phyloP scores from a whole-genome alignment of 148 eudicot species.

The Fagopyrum tataricum region DNA sequence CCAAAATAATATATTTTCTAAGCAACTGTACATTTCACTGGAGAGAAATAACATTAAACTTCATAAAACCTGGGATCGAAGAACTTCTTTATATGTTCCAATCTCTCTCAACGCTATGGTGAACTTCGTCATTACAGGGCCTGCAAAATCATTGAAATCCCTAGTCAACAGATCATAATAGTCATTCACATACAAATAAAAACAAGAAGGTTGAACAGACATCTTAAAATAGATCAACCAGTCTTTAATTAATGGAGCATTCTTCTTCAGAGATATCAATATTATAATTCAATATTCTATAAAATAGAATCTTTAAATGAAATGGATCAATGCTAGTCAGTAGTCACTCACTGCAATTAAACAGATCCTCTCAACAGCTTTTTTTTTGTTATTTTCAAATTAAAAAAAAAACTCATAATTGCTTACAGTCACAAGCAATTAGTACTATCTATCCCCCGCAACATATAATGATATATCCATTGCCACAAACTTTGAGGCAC shows the following conservation, averaged over 20 bases:
- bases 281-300: not conserved
- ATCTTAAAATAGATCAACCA: not conserved
- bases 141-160: conserved; percentile 28
- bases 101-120: conserved; percentile 97
- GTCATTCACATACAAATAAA: not conserved
- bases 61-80: conserved; percentile 76
- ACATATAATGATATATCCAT: not conserved
- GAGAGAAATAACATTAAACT: not conserved
- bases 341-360: not conserved
- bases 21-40: not conserved
- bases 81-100: conserved; percentile 97
- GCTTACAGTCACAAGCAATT: not conserved
- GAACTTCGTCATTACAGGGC: conserved; percentile 98
- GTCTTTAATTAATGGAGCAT: not conserved
- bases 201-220: not conserved
- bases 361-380: not conserved
- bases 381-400: not conserved
- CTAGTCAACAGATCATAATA: conserved; percentile 12
- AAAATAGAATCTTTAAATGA: not conserved
- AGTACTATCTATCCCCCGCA: not conserved
- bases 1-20: not conserved
- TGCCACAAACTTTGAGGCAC: conserved; percentile 2
- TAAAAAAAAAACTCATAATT: not conserved
- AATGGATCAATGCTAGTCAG: not conserved
- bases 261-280: not conserved